Evolutionary conservation across 805 yeast genomes (phyloP).

Genomic region (Candida schatavii): DNA sequence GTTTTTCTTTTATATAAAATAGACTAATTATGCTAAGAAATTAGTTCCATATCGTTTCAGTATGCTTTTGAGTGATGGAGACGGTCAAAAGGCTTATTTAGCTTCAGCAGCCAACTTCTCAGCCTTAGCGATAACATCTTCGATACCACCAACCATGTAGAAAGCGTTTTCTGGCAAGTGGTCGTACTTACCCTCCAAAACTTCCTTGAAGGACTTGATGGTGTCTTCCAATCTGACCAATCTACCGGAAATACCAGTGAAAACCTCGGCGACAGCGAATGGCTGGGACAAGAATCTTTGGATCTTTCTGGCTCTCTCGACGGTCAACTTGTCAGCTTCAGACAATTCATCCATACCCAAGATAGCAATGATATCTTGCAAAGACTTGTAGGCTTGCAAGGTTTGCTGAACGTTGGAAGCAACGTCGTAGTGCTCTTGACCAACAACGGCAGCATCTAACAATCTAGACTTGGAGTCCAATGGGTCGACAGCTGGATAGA

Average conservation of each 20-base stretch:
- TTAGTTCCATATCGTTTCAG: slow-evolving; percentile 4
- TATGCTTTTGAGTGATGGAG: not conserved
- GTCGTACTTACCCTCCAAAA: slow-evolving; percentile 97
- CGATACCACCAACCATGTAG: slow-evolving; percentile 99
- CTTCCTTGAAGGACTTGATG: slow-evolving; percentile 90
- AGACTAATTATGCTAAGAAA: slow-evolving; percentile 2
- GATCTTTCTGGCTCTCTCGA: slow-evolving; percentile 99
- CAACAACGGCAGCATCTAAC: slow-evolving; percentile 94
- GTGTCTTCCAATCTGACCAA: slow-evolving; percentile 97
- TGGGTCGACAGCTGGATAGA: slow-evolving; percentile 99
- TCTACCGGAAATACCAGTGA: slow-evolving; percentile 99
- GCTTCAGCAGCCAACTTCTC: slow-evolving; percentile 97
- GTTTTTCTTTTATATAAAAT: not conserved
- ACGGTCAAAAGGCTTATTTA: slow-evolving; percentile 40
- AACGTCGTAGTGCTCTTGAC: slow-evolving; percentile 97
- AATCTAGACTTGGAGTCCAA: slow-evolving; percentile 99
- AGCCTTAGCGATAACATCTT: slow-evolving; percentile 97
- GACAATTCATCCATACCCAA: slow-evolving; percentile 99
- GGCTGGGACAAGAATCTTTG: slow-evolving; percentile 99
- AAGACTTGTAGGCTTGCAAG: slow-evolving; percentile 98
- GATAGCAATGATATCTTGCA: slow-evolving; percentile 99
- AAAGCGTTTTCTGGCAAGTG: slow-evolving; percentile 98
- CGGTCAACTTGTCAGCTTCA: slow-evolving; percentile 97
- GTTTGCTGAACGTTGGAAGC: slow-evolving; percentile 97
- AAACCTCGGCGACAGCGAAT: slow-evolving; percentile 98